These are phyloP conservation scores for Prunus yedoensis DNA, from an alignment of 331 rosid species.

Conservation along the genomic window DNA sequence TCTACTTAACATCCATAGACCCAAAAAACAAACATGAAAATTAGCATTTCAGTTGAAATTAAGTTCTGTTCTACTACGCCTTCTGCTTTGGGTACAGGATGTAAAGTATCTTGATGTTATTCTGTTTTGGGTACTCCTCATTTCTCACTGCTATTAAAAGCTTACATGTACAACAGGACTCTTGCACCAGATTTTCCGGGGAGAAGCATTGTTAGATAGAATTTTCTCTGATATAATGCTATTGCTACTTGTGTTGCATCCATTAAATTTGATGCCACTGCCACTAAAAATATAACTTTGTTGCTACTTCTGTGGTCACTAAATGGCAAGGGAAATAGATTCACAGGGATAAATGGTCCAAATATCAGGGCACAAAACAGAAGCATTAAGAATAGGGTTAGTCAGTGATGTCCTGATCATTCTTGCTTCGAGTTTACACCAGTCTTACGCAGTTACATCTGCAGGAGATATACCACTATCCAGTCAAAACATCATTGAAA, in stretches of 20 bases:
- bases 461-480: background rate
- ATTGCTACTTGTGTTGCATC: background rate
- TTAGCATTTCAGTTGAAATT: background rate
- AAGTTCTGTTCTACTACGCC: background rate
- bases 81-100: background rate
- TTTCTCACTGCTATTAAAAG: too few relatives aligned
- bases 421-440: background rate
- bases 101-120: too few relatives aligned
- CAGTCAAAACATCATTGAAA: background rate
- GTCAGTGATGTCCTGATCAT: background rate
- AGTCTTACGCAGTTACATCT: background rate
- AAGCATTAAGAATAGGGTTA: too few relatives aligned
- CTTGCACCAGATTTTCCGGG: background rate
- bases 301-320: background rate
- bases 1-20: conserved; percentile 5
- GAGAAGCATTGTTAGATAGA: background rate
- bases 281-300: background rate
- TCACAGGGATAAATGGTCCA: too few relatives aligned
- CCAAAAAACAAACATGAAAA: background rate
- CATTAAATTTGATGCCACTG: background rate
- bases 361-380: too few relatives aligned
- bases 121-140: too few relatives aligned
- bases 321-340: background rate
- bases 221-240: background rate
- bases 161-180: background rate